Evolutionary conservation across 2,329 filamentous ascomycete genomes (phyloP), one percentile per base, ranked within the genome.

Genomic region (Ceratocystis lukuohia): DNA sequence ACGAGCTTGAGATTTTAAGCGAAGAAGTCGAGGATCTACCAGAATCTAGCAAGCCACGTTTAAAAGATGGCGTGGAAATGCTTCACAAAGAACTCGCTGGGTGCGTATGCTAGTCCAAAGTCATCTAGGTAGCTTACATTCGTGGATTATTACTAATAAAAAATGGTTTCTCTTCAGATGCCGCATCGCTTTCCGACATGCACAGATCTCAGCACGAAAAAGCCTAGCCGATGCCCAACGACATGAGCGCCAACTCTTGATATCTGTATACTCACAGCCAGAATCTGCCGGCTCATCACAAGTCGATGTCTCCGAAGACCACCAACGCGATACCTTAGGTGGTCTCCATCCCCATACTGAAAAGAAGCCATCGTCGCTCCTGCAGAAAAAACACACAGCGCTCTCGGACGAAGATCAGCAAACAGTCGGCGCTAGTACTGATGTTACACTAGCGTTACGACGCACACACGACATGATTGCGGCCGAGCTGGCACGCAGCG

Each of bases 381-480:
- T 76, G 70, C 72, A 73, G 22, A 57, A 57, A 30, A 71, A 76
- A 17, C 71, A 73, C 22, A 71, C 75, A 61, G 74, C 73, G 70
- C 73, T 78, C 22, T 75, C 87, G 3, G 84, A 85, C 25, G 84
- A 91, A 70, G 85, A 89, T 73, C 87, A 94, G 69, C 80, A 90
- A 70, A 82, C 86, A 53, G 80, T 91, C 15, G 84, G 86, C 69
- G 88, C 93, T 0, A 89, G 89, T 41, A 85, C 82, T 70, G 90
- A 95, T 77, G 88, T 97, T 65, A 97, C 93, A 2, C 80, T 85
- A 62, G 89, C 91, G 1, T 81, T 99, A 64, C 84, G 91, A 68
- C 82, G 91, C 68, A 95, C 93, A 5, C 92, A 97, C 76, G 85
- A 89, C 69, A 82, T 96, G 72, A 92, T 97, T 79, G 85, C 89